A percentile compares a stretch with the other conserved stretches of the same genome.
Conservation (phyloP, 2,329 filamentous ascomycete species). For the Claviceps capensis region DNA sequence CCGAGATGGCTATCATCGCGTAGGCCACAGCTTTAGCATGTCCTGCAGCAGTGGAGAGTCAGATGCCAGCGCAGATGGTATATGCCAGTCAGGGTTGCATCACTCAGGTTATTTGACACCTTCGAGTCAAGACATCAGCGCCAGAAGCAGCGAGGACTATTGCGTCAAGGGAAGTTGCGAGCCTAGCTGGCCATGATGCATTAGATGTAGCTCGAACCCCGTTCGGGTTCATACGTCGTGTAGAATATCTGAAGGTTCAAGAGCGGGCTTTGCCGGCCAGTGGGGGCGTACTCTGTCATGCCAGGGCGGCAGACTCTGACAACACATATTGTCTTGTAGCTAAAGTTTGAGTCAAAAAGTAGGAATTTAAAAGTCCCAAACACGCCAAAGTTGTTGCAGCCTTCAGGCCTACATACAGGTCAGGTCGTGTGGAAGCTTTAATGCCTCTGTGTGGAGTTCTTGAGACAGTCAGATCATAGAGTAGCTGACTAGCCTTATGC, state of each 20-base stretch:
- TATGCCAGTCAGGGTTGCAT: background rate
- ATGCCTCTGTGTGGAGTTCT: too few relatives aligned
- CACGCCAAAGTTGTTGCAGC: too few relatives aligned
- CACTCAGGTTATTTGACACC: background rate
- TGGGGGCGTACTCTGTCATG: background rate
- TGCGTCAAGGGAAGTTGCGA: background rate
- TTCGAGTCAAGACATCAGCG: background rate
- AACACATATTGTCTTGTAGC: background rate
- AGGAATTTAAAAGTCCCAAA: background rate
- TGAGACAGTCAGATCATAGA: too few relatives aligned
- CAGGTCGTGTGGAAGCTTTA: too few relatives aligned
- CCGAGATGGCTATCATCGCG: slow-evolving; percentile 3
- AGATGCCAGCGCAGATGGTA: slow-evolving; percentile 2
- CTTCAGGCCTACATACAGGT: too few relatives aligned
- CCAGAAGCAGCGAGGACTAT: slow-evolving; percentile 2
- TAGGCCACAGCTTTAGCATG: slow-evolving; percentile 7
- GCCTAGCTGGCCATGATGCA: background rate
- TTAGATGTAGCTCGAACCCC: background rate
- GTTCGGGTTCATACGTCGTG: background rate
- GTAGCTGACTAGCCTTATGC: too few relatives aligned
- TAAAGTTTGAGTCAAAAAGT: background rate
- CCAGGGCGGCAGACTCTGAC: background rate
- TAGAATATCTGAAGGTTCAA: background rate
- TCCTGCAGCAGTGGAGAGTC: slow-evolving; percentile 8
- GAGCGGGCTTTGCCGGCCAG: background rate